Percentiles rank a stretch among this genome's conserved stretches.
Conservation (phyloP, 495 filamentous ascomycete genomes). For the Penicillium coffeae region DNA sequence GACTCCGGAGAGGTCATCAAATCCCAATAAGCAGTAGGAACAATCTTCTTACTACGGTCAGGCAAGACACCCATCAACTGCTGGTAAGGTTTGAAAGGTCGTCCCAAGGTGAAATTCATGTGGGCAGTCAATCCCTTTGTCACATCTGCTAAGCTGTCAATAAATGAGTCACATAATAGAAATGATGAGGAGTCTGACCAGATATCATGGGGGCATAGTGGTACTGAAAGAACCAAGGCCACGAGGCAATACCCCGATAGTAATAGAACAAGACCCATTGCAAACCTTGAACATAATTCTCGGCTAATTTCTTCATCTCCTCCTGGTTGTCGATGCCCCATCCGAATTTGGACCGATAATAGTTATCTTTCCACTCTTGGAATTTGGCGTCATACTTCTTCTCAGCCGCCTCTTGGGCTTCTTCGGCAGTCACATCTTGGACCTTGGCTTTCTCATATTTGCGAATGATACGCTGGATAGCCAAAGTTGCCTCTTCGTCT, state of each 20-base stretch:
- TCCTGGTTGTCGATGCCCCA: slow-evolving; percentile 82
- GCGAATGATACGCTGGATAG: slow-evolving; percentile 76
- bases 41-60: slow-evolving; percentile 94
- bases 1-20: slow-evolving; percentile 88
- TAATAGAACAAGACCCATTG: slow-evolving; percentile 99
- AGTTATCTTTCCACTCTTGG: slow-evolving; percentile 84
- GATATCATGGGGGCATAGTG: slow-evolving; percentile 98
- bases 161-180: background rate
- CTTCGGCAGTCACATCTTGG: slow-evolving; percentile 72
- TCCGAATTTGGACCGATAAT: slow-evolving; percentile 85
- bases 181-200: slow-evolving; percentile 41
- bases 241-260: slow-evolving; percentile 92
- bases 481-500: slow-evolving; percentile 82
- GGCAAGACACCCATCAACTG: slow-evolving; percentile 98
- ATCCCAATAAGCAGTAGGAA: slow-evolving; percentile 80
- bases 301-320: slow-evolving; percentile 76
- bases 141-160: slow-evolving; percentile 58
- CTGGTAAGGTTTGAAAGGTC: slow-evolving; percentile 91
- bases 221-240: slow-evolving; percentile 97
- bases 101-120: slow-evolving; percentile 86
- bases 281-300: slow-evolving; percentile 96
- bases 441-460: slow-evolving; percentile 87
- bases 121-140: slow-evolving; percentile 79
- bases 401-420: slow-evolving; percentile 72
- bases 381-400: slow-evolving; percentile 85